phyloP scores from a whole-genome alignment of 163 green algal species.

The Prototheca stagnorum region DNA sequence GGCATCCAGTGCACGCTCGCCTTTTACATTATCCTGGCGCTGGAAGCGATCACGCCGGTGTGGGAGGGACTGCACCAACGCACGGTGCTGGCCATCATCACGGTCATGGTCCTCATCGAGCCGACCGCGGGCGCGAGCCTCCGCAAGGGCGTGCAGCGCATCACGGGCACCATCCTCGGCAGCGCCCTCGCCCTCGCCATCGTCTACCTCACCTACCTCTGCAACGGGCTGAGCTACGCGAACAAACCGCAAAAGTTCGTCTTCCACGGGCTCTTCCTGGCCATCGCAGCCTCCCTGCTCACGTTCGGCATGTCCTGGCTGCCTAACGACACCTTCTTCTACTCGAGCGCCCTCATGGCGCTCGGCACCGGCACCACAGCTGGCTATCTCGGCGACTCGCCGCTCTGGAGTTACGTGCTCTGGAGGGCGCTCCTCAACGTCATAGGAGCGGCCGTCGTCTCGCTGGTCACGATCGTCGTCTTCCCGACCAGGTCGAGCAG shows the following conservation, averaged over 20 bases:
- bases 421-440: too few relatives aligned
- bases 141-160: slow-evolving; percentile 7
- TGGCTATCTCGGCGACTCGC: too few relatives aligned
- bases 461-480: too few relatives aligned
- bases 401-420: too few relatives aligned
- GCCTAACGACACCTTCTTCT: too few relatives aligned
- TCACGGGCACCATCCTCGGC: slow-evolving; percentile 1
- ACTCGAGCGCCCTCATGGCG: too few relatives aligned
- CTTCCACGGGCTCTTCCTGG: too few relatives aligned
- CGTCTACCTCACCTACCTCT: slow-evolving; percentile 8
- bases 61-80: neutral
- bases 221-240: slow-evolving; percentile 10
- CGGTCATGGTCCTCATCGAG: slow-evolving; percentile 7
- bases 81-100: slow-evolving; percentile 7
- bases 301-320: too few relatives aligned
- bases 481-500: too few relatives aligned
- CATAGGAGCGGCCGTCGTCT: too few relatives aligned
- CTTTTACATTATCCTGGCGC: neutral
- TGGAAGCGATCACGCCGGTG: neutral
- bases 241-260: slow-evolving; percentile 2
- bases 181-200: neutral
- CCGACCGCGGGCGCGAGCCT: slow-evolving; percentile 3
- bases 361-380: too few relatives aligned
- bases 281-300: too few relatives aligned
- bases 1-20: neutral